A percentile compares a stretch with the other conserved stretches of the same genome.
Evolutionary conservation across 129 eudicot genomes (phyloP).

Genomic region (Daucus carota): DNA sequence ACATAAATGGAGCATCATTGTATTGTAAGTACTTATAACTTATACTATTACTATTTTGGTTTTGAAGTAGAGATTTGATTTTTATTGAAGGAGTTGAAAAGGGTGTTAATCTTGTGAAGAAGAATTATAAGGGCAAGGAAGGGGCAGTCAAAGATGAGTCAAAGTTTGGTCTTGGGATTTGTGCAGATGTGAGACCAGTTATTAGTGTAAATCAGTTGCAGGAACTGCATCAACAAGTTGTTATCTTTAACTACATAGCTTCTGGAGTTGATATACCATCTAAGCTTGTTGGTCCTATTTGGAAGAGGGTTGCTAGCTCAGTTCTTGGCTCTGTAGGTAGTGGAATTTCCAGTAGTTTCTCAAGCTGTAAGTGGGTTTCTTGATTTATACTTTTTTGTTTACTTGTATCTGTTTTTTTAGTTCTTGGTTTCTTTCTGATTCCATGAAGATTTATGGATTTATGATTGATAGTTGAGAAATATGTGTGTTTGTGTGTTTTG

Average conservation of each 20-base stretch:
- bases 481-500: neutral
- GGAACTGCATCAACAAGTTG: slow-evolving; percentile 4
- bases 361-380: slow-evolving; percentile 12
- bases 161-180: slow-evolving; percentile 12
- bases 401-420: neutral
- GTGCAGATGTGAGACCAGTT: slow-evolving; percentile 1
- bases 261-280: neutral
- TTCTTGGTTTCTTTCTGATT: neutral
- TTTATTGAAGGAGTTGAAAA: neutral
- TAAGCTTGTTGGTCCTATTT: neutral
- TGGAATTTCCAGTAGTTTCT: neutral
- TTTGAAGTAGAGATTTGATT: neutral
- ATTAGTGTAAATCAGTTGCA: slow-evolving; percentile 17
- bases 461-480: neutral
- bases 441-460: neutral
- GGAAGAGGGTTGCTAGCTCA: slow-evolving; percentile 21
- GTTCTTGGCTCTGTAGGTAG: slow-evolving; percentile 1
- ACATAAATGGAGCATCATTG: neutral
- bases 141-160: slow-evolving; percentile 6
- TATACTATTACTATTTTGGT: neutral
- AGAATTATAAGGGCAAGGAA: neutral
- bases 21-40: too few relatives aligned
- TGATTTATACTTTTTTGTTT: too few relatives aligned
- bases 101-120: neutral
- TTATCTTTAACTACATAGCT: slow-evolving; percentile 11